A percentile compares a stretch with the other conserved stretches of the same genome.
Evolutionary conservation across 1,284 basidiomycete species (phyloP).

Genomic region (Moniliophthora roreri): DNA sequence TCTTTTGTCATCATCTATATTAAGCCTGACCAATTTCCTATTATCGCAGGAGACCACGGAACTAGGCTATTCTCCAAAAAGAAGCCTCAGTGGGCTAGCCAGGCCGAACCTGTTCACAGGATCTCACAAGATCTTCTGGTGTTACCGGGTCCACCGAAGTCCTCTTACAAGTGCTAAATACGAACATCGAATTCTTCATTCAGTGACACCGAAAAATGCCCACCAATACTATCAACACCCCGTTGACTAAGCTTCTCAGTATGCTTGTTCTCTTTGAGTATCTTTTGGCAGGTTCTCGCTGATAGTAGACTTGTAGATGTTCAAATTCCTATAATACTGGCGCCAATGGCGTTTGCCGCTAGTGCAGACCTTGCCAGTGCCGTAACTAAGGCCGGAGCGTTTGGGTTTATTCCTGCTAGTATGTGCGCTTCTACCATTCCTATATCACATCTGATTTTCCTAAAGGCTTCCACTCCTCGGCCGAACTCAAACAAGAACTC

Average conservation of each 20-base stretch:
- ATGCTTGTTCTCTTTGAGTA: background rate
- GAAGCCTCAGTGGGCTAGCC: no score
- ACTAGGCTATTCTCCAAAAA: no score
- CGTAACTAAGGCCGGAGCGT: constrained; percentile 25
- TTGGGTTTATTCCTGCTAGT: constrained; percentile 29
- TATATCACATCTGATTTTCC: background rate
- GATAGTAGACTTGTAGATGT: constrained; percentile 16
- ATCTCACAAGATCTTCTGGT: no score
- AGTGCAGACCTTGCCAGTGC: constrained; percentile 23
- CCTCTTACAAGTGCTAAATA: no score
- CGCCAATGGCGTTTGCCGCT: constrained; percentile 28
- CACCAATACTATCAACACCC: background rate
- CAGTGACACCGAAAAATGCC: no score
- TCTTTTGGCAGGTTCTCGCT: background rate
- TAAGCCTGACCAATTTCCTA: no score
- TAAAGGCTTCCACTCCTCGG: constrained; percentile 4
- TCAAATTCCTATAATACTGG: constrained; percentile 25
- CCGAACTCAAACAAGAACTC: constrained; percentile 1
- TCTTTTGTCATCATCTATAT: no score
- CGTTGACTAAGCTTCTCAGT: background rate
- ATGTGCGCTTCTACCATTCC: background rate
- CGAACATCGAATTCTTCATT: no score
- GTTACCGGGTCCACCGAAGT: no score
- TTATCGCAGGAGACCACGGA: no score
- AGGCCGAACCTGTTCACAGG: no score